phyloP scores from a whole-genome alignment of 106 monocot species.

The Ottelia alismoides region DNA sequence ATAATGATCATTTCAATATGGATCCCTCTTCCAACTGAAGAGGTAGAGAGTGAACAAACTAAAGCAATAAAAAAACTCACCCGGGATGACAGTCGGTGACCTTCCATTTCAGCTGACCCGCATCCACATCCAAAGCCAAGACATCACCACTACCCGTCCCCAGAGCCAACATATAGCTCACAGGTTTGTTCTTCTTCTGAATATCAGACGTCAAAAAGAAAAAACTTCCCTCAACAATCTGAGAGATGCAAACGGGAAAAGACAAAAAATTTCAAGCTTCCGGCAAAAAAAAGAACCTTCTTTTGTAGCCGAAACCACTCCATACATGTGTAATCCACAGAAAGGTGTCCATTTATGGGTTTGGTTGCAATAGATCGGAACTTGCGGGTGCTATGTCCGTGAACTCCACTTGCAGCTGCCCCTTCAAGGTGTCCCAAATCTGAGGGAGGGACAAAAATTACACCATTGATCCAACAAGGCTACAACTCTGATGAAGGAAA shows the following conservation, averaged over 20 bases:
- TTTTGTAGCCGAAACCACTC: slow-evolving; percentile 64
- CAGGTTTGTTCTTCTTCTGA: slow-evolving; percentile 61
- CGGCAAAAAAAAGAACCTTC: slow-evolving; percentile 29
- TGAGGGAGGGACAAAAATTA: slow-evolving; percentile 15
- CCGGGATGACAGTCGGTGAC: slow-evolving; percentile 77
- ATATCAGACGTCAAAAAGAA: neutral
- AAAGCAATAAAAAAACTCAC: slow-evolving; percentile 45
- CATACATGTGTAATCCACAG: slow-evolving; percentile 88
- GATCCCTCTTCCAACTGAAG: no score
- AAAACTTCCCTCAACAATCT: neutral
- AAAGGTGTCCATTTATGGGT: slow-evolving; percentile 50
- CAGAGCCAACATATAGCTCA: slow-evolving; percentile 49
- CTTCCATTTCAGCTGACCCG: slow-evolving; percentile 70
- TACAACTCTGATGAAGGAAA: neutral
- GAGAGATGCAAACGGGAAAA: no score
- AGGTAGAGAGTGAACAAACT: no score
- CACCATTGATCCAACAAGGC: neutral
- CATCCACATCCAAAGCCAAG: slow-evolving; percentile 65
- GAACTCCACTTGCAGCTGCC: slow-evolving; percentile 64
- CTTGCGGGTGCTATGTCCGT: slow-evolving; percentile 18
- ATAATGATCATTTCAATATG: no score
- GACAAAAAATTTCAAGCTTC: neutral
- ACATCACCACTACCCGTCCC: slow-evolving; percentile 87
- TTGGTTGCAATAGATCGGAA: slow-evolving; percentile 12
- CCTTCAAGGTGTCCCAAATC: slow-evolving; percentile 78